Evolutionary conservation across 352 stramenopile genomes (phyloP), one percentile per base, ranked within the genome.

Genomic region (Globisporangium carolinianum): DNA sequence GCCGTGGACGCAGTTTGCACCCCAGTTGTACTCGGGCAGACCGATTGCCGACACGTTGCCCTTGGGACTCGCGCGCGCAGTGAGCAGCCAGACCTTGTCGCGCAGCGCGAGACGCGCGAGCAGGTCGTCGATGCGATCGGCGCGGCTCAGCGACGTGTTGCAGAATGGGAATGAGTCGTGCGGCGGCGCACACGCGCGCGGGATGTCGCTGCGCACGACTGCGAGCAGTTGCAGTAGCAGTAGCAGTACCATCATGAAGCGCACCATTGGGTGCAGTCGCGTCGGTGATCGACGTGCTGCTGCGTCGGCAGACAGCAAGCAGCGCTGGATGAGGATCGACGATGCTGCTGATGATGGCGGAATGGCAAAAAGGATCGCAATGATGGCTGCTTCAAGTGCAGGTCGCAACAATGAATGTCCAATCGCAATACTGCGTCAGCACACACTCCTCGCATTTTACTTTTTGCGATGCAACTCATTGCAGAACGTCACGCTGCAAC

Each of bases 1-100:
- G 35, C 93, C 94, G 57, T 98, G 94, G 9, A 98, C 82, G 48
- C 84, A 96, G 69, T 98, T 96, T 52, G 83, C 93, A 37, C 93
- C 96, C 89, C 91, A 98, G 66, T 97, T 83, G 75, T 98, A 98
- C 53, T 89, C 77, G 5, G 87, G 91, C 4, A 98, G 53, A 0
- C 77, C 86, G 4, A 97, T 75, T 24, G 59, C 67, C 47, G 85
- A 83, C 63, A 97, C 85, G 51, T 81, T 86, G 14, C 80, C 83
- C n/a, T 60, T 61, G 1, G 80, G 80, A 49, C 78, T 88, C 9
- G 80, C 80, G 5, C 83, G 79, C 15, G 83, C 83, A 5, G 83
- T 89, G 46, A 92, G 66, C 42, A 91, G 65, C 45, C 75, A 75
- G 60, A 71, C 70, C 59, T 92, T 92, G 38, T 97, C 83, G 3